These are phyloP conservation scores for Fusarium drepaniforme DNA, from an alignment of 2,329 filamentous ascomycete species.

Conservation along the genomic window DNA sequence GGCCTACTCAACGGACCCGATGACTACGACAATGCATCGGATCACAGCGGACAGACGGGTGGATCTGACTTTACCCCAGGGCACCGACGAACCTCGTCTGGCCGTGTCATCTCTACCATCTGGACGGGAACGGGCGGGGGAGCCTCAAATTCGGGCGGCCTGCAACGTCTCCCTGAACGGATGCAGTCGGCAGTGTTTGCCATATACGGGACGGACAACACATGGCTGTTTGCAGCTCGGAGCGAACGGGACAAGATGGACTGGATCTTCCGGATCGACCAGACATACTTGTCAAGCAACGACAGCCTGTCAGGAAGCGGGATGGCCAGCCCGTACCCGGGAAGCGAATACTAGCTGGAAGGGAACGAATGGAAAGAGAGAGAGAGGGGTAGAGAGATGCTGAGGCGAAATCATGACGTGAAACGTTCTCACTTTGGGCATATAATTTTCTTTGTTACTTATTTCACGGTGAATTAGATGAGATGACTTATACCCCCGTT, in stretches of 20 bases:
- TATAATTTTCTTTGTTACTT: conserved; percentile 44
- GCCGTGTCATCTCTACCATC: conserved; percentile 66
- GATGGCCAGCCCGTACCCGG: conserved; percentile 50
- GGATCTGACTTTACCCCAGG: conserved; percentile 56
- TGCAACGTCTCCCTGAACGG: conserved; percentile 68
- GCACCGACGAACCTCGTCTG: conserved; percentile 64
- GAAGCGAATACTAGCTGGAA: conserved; percentile 46
- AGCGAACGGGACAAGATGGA: conserved; percentile 94
- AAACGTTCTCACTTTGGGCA: conserved; percentile 43
- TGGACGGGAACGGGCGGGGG: conserved; percentile 62
- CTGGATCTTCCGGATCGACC: conserved; percentile 96
- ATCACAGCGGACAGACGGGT: conserved; percentile 49
- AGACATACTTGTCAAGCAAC: conserved; percentile 71
- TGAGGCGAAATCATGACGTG: conserved; percentile 44
- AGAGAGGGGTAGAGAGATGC: neutral
- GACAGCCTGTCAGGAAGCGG: conserved; percentile 56
- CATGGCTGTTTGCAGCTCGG: conserved; percentile 91
- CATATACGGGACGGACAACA: conserved; percentile 93
- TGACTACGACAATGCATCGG: conserved; percentile 50
- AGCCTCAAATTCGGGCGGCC: conserved; percentile 48
- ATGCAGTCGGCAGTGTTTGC: conserved; percentile 86
- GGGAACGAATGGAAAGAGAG: neutral
- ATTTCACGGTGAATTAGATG: conserved; percentile 46
- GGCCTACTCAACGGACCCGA: conserved; percentile 73
- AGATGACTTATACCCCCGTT: conserved; percentile 47